phyloP scores from a whole-genome alignment of 2,329 filamentous ascomycete species.

The Dactylellina leptospora region DNA sequence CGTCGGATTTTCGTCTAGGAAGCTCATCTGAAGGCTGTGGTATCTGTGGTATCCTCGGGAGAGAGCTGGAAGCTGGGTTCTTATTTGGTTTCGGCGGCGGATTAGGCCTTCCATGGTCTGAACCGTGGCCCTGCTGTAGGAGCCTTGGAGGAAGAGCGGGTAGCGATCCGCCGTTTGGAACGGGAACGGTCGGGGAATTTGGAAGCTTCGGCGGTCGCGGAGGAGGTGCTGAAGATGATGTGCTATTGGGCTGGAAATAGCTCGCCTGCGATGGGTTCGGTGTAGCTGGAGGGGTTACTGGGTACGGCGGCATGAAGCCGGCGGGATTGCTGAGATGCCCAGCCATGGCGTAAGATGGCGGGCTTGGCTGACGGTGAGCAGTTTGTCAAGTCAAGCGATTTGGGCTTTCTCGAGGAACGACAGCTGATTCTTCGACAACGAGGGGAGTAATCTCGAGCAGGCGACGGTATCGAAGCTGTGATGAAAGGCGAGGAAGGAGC shows the following conservation, averaged over 20 bases:
- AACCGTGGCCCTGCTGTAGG: neutral
- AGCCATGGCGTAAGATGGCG: conserved; percentile 35
- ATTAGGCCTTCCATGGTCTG: conserved; percentile 12
- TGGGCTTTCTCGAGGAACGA: neutral
- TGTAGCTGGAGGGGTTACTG: conserved; percentile 51
- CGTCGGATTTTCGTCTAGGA: conserved; percentile 37
- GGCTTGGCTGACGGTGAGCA: neutral
- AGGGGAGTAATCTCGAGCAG: neutral
- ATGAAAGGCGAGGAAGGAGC: neutral
- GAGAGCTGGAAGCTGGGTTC: conserved; percentile 32
- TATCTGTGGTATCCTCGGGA: conserved; percentile 31
- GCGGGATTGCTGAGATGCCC: conserved; percentile 28
- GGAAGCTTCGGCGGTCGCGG: conserved; percentile 42
- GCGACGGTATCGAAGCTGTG: neutral
- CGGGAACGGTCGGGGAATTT: neutral
- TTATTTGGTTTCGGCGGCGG: conserved; percentile 6
- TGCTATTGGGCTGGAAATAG: conserved; percentile 27
- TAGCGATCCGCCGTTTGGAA: neutral
- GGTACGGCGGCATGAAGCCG: conserved; percentile 46
- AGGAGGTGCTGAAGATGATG: conserved; percentile 20
- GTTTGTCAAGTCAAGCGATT: too few species aligned
- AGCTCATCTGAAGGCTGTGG: conserved; percentile 11
- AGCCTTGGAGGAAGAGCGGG: conserved; percentile 37
- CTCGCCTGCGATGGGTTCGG: conserved; percentile 29
- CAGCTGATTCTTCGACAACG: neutral